A percentile compares a stretch with the other conserved stretches of the same genome.
Evolutionary conservation across 257 asterid species (phyloP).

Genomic region (Phtheirospermum japonicum): DNA sequence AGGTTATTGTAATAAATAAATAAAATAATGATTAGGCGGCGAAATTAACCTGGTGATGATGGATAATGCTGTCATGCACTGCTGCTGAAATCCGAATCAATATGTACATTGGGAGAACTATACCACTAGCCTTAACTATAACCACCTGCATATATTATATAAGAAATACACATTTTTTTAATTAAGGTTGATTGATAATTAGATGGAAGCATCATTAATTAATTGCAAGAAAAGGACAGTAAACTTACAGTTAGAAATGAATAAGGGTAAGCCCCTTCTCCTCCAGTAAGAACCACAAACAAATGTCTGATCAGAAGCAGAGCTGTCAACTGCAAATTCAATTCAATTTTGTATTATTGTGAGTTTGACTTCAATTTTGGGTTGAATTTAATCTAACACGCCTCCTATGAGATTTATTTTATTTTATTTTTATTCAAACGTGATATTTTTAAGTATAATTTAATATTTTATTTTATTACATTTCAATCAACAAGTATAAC

Average conservation of each 20-base stretch:
- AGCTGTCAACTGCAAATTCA: slow-evolving; percentile 41
- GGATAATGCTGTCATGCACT: slow-evolving; percentile 42
- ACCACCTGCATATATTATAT: slow-evolving; percentile 48
- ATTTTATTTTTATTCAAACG: too few relatives aligned
- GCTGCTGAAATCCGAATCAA: slow-evolving; percentile 50
- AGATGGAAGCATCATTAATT: not conserved
- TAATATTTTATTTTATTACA: not conserved
- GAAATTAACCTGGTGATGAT: slow-evolving; percentile 41
- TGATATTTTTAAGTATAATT: too few relatives aligned
- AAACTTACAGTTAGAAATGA: slow-evolving; percentile 67
- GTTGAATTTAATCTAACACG: too few relatives aligned
- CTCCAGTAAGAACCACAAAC: slow-evolving; percentile 48
- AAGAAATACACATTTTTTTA: not conserved
- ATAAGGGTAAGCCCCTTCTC: slow-evolving; percentile 57
- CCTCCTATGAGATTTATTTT: too few relatives aligned
- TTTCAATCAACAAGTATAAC: too few relatives aligned
- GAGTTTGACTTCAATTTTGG: too few relatives aligned
- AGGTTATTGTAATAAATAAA: not conserved
- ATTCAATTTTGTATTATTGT: not conserved
- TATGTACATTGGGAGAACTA: slow-evolving; percentile 76
- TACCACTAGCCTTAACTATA: slow-evolving; percentile 57
- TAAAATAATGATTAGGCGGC: too few relatives aligned
- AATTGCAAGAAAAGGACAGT: not conserved
- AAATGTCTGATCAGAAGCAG: slow-evolving; percentile 49
- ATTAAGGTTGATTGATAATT: not conserved